These are phyloP conservation scores for Plasmodium berghei DNA, from an alignment of 169 alveolate genomes.

Conservation along the genomic window DNA sequence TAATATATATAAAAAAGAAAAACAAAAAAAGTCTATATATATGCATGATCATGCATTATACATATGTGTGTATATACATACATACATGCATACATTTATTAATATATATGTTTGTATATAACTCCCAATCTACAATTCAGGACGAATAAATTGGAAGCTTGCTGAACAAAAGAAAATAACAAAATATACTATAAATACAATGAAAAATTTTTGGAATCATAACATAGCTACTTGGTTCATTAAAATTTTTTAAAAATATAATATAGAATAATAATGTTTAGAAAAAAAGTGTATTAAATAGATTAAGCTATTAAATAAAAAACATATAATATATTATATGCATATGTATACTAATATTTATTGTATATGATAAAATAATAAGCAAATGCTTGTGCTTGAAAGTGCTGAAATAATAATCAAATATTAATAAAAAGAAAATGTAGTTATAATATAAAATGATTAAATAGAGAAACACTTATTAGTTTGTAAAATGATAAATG, in stretches of 20 bases:
- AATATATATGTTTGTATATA: not conserved
- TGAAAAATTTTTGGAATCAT: constrained; percentile 69
- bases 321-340: too few relatives aligned
- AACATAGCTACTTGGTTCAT: constrained; percentile 63
- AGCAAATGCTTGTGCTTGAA: too few relatives aligned
- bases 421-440: not conserved
- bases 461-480: too few relatives aligned
- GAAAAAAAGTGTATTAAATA: too few relatives aligned
- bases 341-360: too few relatives aligned
- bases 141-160: constrained; percentile 60
- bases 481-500: too few relatives aligned
- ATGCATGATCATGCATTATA: constrained; percentile 1
- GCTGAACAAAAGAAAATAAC: constrained; percentile 74
- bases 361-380: too few relatives aligned
- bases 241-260: not conserved
- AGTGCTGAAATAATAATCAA: not conserved
- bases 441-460: not conserved
- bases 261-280: too few relatives aligned
- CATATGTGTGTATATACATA: not conserved
- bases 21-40: not conserved
- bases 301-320: too few relatives aligned
- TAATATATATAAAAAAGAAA: constrained; percentile 4
- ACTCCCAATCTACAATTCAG: constrained; percentile 17
- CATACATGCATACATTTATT: not conserved
- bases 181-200: constrained; percentile 46